phyloP scores from a whole-genome alignment of 176 grass and related monocot species.

The Areca catechu region DNA sequence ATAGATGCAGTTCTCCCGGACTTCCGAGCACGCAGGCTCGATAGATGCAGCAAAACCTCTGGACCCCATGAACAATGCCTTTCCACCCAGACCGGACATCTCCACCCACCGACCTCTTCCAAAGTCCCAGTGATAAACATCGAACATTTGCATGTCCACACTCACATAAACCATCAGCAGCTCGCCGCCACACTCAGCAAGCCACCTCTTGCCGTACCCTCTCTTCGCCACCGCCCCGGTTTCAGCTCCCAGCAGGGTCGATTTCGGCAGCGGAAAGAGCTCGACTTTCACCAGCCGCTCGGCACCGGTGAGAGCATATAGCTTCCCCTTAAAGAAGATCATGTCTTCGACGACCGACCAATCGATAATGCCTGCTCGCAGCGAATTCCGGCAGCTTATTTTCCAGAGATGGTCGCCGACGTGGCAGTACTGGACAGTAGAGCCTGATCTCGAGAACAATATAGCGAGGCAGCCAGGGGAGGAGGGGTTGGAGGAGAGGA shows the following conservation, averaged over 20 bases:
- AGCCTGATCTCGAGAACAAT: slow-evolving; percentile 21
- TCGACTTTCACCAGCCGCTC: slow-evolving; percentile 32
- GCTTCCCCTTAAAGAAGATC: slow-evolving; percentile 45
- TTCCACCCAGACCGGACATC: slow-evolving; percentile 31
- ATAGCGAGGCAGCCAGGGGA: slow-evolving; percentile 21
- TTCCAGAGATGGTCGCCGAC: slow-evolving; percentile 42
- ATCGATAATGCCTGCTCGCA: neutral
- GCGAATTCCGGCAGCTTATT: neutral
- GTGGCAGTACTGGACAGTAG: slow-evolving; percentile 31
- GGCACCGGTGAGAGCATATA: slow-evolving; percentile 37
- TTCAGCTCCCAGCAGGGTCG: slow-evolving; percentile 25
- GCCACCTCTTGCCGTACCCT: slow-evolving; percentile 10
- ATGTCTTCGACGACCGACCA: slow-evolving; percentile 32
- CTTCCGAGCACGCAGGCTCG: slow-evolving; percentile 17
- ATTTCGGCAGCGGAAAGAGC: slow-evolving; percentile 16
- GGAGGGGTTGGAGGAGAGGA: slow-evolving; percentile 30
- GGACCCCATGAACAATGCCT: slow-evolving; percentile 40
- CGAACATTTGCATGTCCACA: neutral
- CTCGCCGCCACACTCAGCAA: slow-evolving; percentile 34
- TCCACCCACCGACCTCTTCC: slow-evolving; percentile 29
- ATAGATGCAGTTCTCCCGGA: slow-evolving; percentile 52
- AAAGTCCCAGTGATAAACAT: slow-evolving; percentile 38
- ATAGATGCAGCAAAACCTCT: slow-evolving; percentile 49
- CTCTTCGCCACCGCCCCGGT: neutral
- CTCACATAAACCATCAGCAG: slow-evolving; percentile 1